phyloP scores from a whole-genome alignment of 768 basidiomycete species.

The Collybiopsis confluens region DNA sequence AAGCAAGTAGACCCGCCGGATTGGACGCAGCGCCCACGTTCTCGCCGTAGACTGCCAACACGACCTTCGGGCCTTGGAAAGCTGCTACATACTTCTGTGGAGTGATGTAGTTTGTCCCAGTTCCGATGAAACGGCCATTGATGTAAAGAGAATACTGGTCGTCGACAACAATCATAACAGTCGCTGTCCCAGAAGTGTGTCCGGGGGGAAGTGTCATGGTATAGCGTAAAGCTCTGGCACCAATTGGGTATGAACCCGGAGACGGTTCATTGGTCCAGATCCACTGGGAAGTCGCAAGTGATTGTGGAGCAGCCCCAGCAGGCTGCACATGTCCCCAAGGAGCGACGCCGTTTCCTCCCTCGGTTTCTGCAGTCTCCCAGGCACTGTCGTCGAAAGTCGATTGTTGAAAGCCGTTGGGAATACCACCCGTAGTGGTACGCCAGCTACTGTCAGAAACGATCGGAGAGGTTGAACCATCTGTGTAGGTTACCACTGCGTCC shows the following conservation, averaged over 20 bases:
- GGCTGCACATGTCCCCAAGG: conserved; percentile 24
- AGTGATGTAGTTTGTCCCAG: conserved; percentile 1
- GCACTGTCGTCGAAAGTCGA: conserved; percentile 16
- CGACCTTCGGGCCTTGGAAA: neutral
- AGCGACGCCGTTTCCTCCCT: conserved; percentile 21
- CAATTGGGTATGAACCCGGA: conserved; percentile 12
- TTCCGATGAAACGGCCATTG: conserved; percentile 19
- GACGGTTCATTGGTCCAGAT: conserved; percentile 22
- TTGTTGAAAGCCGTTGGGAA: conserved; percentile 22
- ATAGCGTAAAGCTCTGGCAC: conserved; percentile 4
- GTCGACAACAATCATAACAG: conserved; percentile 22
- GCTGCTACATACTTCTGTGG: neutral
- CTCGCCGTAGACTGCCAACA: conserved; percentile 2
- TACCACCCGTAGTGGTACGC: conserved; percentile 15
- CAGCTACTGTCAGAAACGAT: conserved; percentile 20
- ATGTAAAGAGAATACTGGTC: conserved; percentile 24
- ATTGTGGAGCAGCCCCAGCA: conserved; percentile 12
- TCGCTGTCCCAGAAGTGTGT: conserved; percentile 18
- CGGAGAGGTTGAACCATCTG: conserved; percentile 21
- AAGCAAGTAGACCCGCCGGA: conserved; percentile 8
- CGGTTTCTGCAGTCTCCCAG: conserved; percentile 16
- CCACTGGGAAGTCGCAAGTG: conserved; percentile 21
- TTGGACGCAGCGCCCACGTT: conserved; percentile 1
- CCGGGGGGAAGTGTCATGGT: conserved; percentile 15
- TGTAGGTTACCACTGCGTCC: conserved; percentile 19